A percentile compares a stretch with the other conserved stretches of the same genome.
Evolutionary conservation across 768 basidiomycete genomes (phyloP).

Genomic region (Hypsizygus marmoreus): DNA sequence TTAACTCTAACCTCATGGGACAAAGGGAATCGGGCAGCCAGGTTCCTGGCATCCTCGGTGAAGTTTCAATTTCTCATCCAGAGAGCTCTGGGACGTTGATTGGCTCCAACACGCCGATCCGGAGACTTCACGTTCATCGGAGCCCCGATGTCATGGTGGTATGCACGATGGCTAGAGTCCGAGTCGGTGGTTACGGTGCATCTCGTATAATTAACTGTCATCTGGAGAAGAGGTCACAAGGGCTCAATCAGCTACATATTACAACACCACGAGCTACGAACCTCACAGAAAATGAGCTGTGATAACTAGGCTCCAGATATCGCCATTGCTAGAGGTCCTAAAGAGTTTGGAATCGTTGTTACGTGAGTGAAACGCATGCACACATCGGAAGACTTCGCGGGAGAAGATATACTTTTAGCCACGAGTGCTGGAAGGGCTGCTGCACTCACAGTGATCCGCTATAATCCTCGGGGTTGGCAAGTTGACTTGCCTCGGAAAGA

Average conservation of each 20-base stretch:
- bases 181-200: too few species aligned
- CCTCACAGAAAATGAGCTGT: not conserved
- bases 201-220: not conserved
- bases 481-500: not conserved
- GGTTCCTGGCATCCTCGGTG: conserved; percentile 1
- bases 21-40: not conserved
- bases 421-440: conserved; percentile 2
- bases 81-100: not conserved
- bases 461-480: conserved; percentile 8
- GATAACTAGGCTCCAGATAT: not conserved
- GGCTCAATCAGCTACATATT: not conserved
- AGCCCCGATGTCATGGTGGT: too few species aligned
- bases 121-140: too few species aligned
- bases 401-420: conserved; percentile 12
- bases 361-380: conserved; percentile 1
- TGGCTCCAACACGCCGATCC: not conserved
- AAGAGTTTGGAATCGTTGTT: not conserved
- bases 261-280: conserved; percentile 10
- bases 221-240: not conserved
- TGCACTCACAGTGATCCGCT: conserved; percentile 4
- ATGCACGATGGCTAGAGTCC: too few species aligned
- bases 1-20: conserved; percentile 8
- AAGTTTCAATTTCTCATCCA: not conserved
- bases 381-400: conserved; percentile 12
- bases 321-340: too few species aligned